Percentiles rank a stretch among this genome's conserved stretches.
Conservation (phyloP, 257 asterid genomes). For the Catharanthus roseus region DNA sequence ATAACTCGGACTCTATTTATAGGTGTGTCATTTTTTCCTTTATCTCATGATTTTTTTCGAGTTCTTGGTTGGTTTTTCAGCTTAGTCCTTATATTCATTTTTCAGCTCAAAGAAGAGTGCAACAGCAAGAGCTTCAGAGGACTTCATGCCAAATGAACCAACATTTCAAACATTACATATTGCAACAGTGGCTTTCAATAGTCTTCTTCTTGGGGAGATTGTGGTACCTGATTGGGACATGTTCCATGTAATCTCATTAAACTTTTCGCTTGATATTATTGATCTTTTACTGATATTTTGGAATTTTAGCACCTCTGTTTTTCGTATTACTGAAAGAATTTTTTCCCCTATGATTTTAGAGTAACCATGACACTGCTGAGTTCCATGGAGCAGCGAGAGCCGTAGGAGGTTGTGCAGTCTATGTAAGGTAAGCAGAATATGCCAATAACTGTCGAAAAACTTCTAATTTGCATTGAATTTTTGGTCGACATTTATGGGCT, state of each 20-base stretch:
- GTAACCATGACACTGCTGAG: conserved; percentile 45
- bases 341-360: conserved; percentile 19
- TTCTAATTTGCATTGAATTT: not conserved
- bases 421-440: conserved; percentile 39
- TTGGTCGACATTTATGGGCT: not conserved
- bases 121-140: conserved; percentile 62
- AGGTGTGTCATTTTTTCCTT: conserved; percentile 22
- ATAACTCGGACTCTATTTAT: conserved; percentile 50
- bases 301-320: not conserved
- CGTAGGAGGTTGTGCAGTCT: conserved; percentile 56
- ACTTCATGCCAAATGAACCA: conserved; percentile 56
- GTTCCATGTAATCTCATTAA: conserved; percentile 41
- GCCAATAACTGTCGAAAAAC: not conserved
- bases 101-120: conserved; percentile 41
- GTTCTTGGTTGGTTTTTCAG: not conserved
- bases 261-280: no score
- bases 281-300: no score
- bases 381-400: conserved; percentile 68
- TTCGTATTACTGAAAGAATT: not conserved
- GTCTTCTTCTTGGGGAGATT: conserved; percentile 48
- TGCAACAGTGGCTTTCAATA: conserved; percentile 49
- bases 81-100: not conserved
- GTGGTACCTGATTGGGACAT: conserved; percentile 65
- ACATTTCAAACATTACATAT: conserved; percentile 51
- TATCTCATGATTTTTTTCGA: not conserved